These are phyloP conservation scores for Leccinum imitatum DNA, from an alignment of 768 basidiomycete genomes.

Conservation along the genomic window DNA sequence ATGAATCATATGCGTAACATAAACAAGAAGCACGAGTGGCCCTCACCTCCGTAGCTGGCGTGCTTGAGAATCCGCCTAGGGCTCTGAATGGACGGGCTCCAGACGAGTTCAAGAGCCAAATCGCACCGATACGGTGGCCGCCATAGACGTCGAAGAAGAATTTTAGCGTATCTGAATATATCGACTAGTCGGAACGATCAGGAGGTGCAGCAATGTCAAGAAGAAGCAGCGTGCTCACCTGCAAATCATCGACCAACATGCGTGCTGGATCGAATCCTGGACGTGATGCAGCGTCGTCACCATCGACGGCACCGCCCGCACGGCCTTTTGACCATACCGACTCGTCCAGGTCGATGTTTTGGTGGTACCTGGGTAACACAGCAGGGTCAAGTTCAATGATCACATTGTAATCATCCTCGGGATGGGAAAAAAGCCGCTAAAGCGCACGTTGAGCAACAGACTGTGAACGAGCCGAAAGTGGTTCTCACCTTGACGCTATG, in stretches of 20 bases:
- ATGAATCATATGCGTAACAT: neutral
- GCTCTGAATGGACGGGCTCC: constrained; percentile 72
- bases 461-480: neutral
- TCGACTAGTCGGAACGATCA: constrained; percentile 41
- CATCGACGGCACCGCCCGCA: constrained; percentile 30
- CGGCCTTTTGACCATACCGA: constrained; percentile 44
- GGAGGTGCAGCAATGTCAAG: constrained; percentile 1
- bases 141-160: constrained; percentile 86
- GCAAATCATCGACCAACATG: constrained; percentile 65
- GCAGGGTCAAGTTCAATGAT: constrained; percentile 69
- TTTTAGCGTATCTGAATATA: constrained; percentile 74
- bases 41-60: constrained; percentile 44
- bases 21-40: neutral
- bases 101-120: constrained; percentile 81
- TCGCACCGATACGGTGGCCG: constrained; percentile 72
- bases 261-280: constrained; percentile 82
- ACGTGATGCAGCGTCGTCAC: constrained; percentile 31
- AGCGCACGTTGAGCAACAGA: constrained; percentile 1
- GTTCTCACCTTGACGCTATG: constrained; percentile 59
- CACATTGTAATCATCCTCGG: constrained; percentile 83
- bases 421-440: constrained; percentile 84
- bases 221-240: constrained; percentile 46
- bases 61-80: constrained; percentile 75
- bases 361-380: constrained; percentile 68
- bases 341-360: constrained; percentile 59